phyloP scores from a whole-genome alignment of 2,329 filamentous ascomycete species.

The Phialophora expanda region DNA sequence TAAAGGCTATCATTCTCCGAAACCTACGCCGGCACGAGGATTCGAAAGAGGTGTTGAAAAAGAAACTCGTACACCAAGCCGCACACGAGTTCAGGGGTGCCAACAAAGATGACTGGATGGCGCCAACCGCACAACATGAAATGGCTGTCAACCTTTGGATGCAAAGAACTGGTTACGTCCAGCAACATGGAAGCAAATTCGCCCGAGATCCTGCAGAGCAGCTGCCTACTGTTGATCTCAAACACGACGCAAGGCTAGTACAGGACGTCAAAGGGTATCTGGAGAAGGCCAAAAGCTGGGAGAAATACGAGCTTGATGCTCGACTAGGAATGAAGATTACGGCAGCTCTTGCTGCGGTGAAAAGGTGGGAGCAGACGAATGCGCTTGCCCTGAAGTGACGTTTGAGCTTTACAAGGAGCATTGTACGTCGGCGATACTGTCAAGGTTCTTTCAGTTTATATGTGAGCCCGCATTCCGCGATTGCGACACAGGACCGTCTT shows the following conservation, averaged over 20 bases:
- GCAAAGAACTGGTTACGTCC: constrained; percentile 56
- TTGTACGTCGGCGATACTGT: not conserved
- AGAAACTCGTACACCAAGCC: constrained; percentile 63
- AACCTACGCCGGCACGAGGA: constrained; percentile 67
- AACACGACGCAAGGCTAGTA: constrained; percentile 50
- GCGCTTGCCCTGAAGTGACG: constrained; percentile 13
- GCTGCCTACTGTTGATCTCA: constrained; percentile 31
- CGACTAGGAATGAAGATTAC: constrained; percentile 58
- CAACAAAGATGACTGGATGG: constrained; percentile 62
- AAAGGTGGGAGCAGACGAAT: constrained; percentile 48
- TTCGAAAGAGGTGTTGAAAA: constrained; percentile 68
- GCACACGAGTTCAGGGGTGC: constrained; percentile 56
- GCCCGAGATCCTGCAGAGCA: constrained; percentile 20
- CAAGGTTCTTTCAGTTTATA: not conserved
- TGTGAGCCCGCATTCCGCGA: not conserved
- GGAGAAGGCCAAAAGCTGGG: constrained; percentile 64
- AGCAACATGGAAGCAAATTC: constrained; percentile 42
- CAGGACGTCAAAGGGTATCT: constrained; percentile 61
- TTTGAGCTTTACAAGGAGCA: not conserved
- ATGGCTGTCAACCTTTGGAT: constrained; percentile 81
- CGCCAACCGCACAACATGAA: constrained; percentile 84
- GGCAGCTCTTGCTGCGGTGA: constrained; percentile 52
- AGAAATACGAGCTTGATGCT: constrained; percentile 66
- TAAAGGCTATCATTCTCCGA: constrained; percentile 69
- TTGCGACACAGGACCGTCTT: not conserved